Evolutionary conservation across 352 stramenopile genomes (phyloP), one percentile per base, ranked within the genome.

Genomic region (Globisporangium carolinianum): DNA sequence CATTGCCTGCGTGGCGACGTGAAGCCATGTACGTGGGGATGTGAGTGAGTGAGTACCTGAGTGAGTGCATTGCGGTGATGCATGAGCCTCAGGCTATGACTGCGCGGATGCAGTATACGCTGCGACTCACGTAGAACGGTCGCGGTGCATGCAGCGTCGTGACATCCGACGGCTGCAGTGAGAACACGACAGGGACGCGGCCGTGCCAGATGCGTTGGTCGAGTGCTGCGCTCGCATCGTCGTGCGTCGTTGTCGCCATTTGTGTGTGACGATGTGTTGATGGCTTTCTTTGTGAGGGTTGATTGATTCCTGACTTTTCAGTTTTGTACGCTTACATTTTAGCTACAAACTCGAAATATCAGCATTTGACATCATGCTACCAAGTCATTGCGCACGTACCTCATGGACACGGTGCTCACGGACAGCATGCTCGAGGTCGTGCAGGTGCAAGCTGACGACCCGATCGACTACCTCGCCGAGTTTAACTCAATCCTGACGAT

Each of bases 351-450:
- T n/a, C n/a, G n/a, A n/a, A n/a, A n/a, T n/a, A n/a, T n/a, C n/a
- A n/a, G n/a, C n/a, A n/a, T n/a, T n/a, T n/a, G n/a, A n/a, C n/a
- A n/a, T n/a, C n/a, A n/a, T n/a, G n/a, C n/a, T n/a, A n/a, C 87
- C 9, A 91, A 94, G 57, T 83, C 87, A 9, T 58, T 94, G 50
- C 74, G 83, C 5, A 75, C 76, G 24, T 96, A 91, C 63, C 68
- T 96, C 14, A 90, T 94, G 78, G 75, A 94, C 62, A 89, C 79
- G 0, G 83, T 95, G 43, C 72, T 96, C 17, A 94, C 86, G 0
- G 75, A 92, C 68, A 81, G 81, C 8, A 91, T 95, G 75, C 72
- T 95, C 17, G 83, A 96, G 66, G 76, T 93, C n/a, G 82, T 90
- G 60, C 89, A 91, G 37, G 79, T 91, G 43, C 80, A 94, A 67